A percentile compares a stretch with the other conserved stretches of the same genome.
phyloP scores from a whole-genome alignment of 179 eudicot species.

The Drosera spatulata region DNA sequence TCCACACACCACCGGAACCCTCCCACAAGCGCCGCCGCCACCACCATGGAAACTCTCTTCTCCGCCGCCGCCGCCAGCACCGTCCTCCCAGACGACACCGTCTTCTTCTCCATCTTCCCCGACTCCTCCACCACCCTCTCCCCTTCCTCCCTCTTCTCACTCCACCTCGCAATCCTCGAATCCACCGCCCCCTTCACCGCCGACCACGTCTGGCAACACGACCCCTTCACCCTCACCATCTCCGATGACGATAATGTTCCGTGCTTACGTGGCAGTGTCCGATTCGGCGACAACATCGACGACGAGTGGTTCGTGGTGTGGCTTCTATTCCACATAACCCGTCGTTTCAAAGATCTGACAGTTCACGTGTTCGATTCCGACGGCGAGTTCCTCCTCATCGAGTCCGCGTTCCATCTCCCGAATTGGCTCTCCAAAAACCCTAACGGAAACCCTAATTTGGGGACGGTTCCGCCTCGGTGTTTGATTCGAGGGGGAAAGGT shows the following conservation, averaged over 20 bases:
- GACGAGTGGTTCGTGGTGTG: conserved; percentile 92
- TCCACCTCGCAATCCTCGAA: conserved; percentile 54
- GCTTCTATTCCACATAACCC: conserved; percentile 46
- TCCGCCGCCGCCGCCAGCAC: conserved; percentile 8
- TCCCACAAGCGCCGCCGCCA: no score
- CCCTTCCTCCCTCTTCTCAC: no score
- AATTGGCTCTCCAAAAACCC: conserved; percentile 62
- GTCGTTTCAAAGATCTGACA: conserved; percentile 38
- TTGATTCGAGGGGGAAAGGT: conserved; percentile 42
- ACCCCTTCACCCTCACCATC: conserved; percentile 57
- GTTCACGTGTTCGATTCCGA: conserved; percentile 61
- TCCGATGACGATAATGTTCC: conserved; percentile 22
- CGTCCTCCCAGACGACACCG: conserved; percentile 25
- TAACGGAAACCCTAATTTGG: conserved; percentile 28
- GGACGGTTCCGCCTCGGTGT: conserved; percentile 2
- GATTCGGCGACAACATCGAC: conserved; percentile 72
- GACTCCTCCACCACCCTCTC: no score
- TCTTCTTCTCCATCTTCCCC: no score
- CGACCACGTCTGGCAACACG: conserved; percentile 71
- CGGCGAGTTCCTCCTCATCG: conserved; percentile 84
- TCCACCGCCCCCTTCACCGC: conserved; percentile 40
- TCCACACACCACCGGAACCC: no score
- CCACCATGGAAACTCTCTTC: not conserved
- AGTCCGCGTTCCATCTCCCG: conserved; percentile 75
- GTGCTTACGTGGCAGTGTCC: conserved; percentile 66